phyloP scores from a whole-genome alignment of 805 yeast species.

The Ogataea minuta region DNA sequence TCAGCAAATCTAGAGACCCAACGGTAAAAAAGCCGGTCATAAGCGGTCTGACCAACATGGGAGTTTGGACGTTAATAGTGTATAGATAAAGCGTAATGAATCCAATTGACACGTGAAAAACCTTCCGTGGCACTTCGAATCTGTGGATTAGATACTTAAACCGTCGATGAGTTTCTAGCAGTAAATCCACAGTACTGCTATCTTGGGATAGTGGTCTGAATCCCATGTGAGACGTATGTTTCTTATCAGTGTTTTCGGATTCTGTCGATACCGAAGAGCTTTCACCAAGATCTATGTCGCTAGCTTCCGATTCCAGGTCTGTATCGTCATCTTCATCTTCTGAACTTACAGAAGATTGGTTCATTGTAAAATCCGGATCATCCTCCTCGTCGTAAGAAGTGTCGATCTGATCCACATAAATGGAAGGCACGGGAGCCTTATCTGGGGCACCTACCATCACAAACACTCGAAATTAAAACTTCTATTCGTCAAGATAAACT shows the following conservation, averaged over 20 bases:
- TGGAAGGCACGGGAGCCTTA: constrained; percentile 8
- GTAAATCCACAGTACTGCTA: constrained; percentile 23
- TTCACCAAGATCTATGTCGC: constrained; percentile 17
- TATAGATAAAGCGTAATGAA: constrained; percentile 74
- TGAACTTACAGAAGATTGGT: constrained; percentile 8
- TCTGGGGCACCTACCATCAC: background rate
- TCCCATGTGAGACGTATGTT: background rate
- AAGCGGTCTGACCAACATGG: constrained; percentile 60
- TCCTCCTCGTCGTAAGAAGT: constrained; percentile 28
- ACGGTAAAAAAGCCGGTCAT: constrained; percentile 53
- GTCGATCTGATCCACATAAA: constrained; percentile 16
- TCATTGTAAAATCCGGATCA: constrained; percentile 29
- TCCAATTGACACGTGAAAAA: constrained; percentile 87
- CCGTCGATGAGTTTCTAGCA: constrained; percentile 29
- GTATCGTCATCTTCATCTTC: constrained; percentile 19
- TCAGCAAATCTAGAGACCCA: constrained; percentile 60
- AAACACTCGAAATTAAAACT: background rate
- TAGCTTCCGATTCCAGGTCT: constrained; percentile 18
- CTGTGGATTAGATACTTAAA: constrained; percentile 40
- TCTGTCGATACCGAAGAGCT: constrained; percentile 17
- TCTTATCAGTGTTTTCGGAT: constrained; percentile 8
- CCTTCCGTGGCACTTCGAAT: constrained; percentile 87
- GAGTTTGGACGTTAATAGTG: constrained; percentile 54
- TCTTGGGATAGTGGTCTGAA: constrained; percentile 6
- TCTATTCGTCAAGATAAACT: background rate